Conservation (phyloP, 2,329 filamentous ascomycete species). For the Hypoxylon sp. region DNA sequence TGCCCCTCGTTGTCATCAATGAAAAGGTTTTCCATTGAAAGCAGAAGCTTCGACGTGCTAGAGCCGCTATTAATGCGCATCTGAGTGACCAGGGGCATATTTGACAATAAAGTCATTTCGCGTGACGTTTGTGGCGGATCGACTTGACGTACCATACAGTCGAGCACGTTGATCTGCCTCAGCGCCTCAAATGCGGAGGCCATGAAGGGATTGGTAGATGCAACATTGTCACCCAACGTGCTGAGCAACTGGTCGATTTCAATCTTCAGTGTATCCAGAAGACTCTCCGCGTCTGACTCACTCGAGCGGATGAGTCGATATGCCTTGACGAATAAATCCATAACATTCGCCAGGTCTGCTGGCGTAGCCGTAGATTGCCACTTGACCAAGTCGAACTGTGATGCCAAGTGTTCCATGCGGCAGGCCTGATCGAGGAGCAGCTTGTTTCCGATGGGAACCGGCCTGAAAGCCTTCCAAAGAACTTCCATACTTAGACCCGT, state of each 20-base stretch:
- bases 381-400: conserved; percentile 66
- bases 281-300: conserved; percentile 52
- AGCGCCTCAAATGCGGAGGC: conserved; percentile 63
- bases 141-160: conserved; percentile 39
- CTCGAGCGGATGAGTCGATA: conserved; percentile 63
- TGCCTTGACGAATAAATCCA: conserved; percentile 62
- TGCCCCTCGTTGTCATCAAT: conserved; percentile 34
- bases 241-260: conserved; percentile 63
- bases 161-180: conserved; percentile 59
- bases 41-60: conserved; percentile 52
- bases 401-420: conserved; percentile 63
- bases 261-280: conserved; percentile 58
- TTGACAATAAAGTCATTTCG: conserved; percentile 59
- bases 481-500: conserved; percentile 82
- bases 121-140: conserved; percentile 37
- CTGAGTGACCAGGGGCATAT: conserved; percentile 52
- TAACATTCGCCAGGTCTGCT: conserved; percentile 60
- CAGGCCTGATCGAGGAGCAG: conserved; percentile 55
- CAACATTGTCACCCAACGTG: conserved; percentile 50
- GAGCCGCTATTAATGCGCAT: conserved; percentile 53
- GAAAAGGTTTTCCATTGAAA: conserved; percentile 58
- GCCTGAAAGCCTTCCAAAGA: conserved; percentile 78
- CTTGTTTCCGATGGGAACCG: conserved; percentile 61
- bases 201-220: conserved; percentile 57
- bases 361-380: conserved; percentile 65